phyloP scores from a whole-genome alignment of 192 early-diverging fungal genomes.

The Coemansia sp. region DNA sequence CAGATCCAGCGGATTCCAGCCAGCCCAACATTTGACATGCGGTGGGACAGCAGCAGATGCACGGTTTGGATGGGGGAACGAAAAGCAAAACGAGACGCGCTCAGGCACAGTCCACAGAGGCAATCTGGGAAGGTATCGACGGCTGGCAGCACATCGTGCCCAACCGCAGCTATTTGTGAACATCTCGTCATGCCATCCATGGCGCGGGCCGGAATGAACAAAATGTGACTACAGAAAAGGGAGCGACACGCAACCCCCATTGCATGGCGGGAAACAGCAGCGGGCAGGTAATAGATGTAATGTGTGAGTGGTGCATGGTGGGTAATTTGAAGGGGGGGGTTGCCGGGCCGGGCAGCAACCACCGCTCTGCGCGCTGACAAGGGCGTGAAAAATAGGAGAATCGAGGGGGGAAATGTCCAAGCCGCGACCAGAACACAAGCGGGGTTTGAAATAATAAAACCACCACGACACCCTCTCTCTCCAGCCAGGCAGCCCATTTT shows the following conservation, averaged over 20 bases:
- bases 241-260: slow-evolving; percentile 1
- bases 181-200: background rate
- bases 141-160: background rate
- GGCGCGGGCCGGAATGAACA: background rate
- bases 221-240: background rate
- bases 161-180: background rate
- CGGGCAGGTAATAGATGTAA: background rate
- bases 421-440: slow-evolving; percentile 8
- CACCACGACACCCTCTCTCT: background rate
- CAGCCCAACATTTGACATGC: background rate
- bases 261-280: slow-evolving; percentile 3
- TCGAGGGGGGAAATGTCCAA: slow-evolving; percentile 1
- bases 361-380: background rate
- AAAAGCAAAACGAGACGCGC: background rate
- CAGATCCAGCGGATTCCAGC: slow-evolving; percentile 8
- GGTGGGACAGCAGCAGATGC: background rate
- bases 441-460: slow-evolving; percentile 23
- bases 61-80: background rate
- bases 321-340: slow-evolving; percentile 12
- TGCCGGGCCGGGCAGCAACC: background rate
- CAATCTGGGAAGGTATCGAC: background rate
- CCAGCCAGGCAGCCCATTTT: background rate
- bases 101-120: background rate
- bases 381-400: background rate
- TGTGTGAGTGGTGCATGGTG: slow-evolving; percentile 2